Evolutionary conservation across 108 stramenopile species (phyloP).

Genomic region (Fragilariopsis cylindrus): DNA sequence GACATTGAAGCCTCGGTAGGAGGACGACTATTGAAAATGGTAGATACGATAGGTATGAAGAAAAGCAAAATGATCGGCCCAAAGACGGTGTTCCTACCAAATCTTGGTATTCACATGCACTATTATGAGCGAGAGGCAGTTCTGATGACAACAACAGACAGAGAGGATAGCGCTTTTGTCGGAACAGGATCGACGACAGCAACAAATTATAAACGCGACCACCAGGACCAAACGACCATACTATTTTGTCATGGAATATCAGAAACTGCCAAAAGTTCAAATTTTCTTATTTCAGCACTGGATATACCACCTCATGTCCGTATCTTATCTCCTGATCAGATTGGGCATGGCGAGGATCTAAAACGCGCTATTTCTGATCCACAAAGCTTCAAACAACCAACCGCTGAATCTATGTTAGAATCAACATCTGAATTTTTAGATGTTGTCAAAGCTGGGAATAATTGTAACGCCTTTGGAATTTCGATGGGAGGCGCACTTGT

Average conservation of each 20-base stretch:
- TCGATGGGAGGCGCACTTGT: slow-evolving; percentile 14
- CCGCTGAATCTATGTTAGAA: background rate
- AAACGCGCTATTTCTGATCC: background rate
- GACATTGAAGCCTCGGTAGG: background rate
- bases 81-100: slow-evolving; percentile 15
- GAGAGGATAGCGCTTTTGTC: background rate
- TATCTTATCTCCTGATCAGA: slow-evolving; percentile 9
- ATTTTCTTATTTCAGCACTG: background rate
- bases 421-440: slow-evolving; percentile 6
- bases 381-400: background rate
- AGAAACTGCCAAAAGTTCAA: background rate
- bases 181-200: background rate
- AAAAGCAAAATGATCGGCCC: background rate
- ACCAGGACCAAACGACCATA: background rate
- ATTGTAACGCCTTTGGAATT: slow-evolving; percentile 13
- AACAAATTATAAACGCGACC: no score
- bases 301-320: slow-evolving; percentile 7
- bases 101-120: background rate
- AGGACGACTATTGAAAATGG: background rate
- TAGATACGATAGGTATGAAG: background rate
- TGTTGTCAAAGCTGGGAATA: background rate
- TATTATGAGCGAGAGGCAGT: slow-evolving; percentile 13
- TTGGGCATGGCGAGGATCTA: slow-evolving; percentile 13
- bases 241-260: background rate
- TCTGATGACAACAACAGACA: background rate